Conservation (phyloP, 2,329 filamentous ascomycete genomes). For the Cryphonectria carpinicola region DNA sequence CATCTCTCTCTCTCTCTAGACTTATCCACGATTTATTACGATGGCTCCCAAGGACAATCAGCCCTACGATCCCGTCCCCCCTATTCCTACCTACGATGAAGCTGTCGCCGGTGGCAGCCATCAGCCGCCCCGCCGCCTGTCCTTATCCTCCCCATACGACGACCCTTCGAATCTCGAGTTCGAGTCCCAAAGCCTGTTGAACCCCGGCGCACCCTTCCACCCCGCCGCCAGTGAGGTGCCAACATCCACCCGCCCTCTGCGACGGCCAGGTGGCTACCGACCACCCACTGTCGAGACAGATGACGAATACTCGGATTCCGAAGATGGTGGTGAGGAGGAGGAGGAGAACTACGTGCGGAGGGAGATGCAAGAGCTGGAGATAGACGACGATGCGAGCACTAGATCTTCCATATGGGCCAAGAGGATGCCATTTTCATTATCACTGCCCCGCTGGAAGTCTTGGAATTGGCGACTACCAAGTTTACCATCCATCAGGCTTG, state of each 20-base stretch:
- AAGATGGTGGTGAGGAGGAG: constrained; percentile 55
- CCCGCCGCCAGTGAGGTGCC: constrained; percentile 40
- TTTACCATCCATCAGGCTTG: constrained; percentile 50
- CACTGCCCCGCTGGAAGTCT: constrained; percentile 58
- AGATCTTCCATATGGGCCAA: constrained; percentile 57
- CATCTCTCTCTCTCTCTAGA: neutral
- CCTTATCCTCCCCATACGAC: constrained; percentile 51
- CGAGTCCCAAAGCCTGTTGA: constrained; percentile 76
- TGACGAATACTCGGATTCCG: constrained; percentile 62
- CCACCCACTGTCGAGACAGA: constrained; percentile 81
- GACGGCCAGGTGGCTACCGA: constrained; percentile 64
- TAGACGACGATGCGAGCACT: constrained; percentile 45
- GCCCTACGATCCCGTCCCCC: constrained; percentile 66
- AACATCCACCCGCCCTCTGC: constrained; percentile 38
- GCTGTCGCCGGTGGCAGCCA: constrained; percentile 66
- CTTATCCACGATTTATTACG: constrained; percentile 1
- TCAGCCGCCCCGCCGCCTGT: constrained; percentile 48
- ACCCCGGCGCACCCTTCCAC: constrained; percentile 49
- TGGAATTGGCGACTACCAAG: constrained; percentile 58
- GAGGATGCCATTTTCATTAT: constrained; percentile 56
- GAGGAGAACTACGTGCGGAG: constrained; percentile 68
- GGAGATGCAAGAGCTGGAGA: constrained; percentile 88
- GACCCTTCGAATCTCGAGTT: constrained; percentile 58
- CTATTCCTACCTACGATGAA: constrained; percentile 85
- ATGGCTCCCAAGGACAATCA: constrained; percentile 58